phyloP scores from a whole-genome alignment of 768 basidiomycete genomes.

The Kwoniella sp. region DNA sequence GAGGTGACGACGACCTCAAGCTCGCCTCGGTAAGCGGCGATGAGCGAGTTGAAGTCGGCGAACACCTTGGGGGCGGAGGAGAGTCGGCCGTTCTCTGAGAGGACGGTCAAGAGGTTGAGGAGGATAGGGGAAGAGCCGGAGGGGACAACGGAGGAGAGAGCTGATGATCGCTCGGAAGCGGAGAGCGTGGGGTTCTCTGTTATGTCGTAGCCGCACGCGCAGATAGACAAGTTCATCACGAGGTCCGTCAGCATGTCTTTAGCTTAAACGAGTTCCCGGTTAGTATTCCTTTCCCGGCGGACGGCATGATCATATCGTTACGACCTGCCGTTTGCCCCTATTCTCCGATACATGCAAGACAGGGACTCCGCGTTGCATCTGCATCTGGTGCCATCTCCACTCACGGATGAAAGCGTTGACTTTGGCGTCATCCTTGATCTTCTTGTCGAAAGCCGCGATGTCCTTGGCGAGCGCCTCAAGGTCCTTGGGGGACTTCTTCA shows the following conservation, averaged over 20 bases:
- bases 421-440: conserved; percentile 69
- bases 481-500: conserved; percentile 76
- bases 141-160: conserved; percentile 69
- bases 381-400: conserved; percentile 16
- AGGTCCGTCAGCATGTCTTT: too few relatives aligned
- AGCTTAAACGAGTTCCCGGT: too few relatives aligned
- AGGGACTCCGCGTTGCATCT: too few relatives aligned
- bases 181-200: conserved; percentile 85
- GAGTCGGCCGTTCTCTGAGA: conserved; percentile 91
- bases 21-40: conserved; percentile 87
- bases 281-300: too few relatives aligned
- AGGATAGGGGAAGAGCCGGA: conserved; percentile 65
- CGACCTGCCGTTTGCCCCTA: too few relatives aligned
- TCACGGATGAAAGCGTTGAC: conserved; percentile 68
- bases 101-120: conserved; percentile 84
- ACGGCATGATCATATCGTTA: too few relatives aligned
- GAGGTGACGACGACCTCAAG: conserved; percentile 89
- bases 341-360: too few relatives aligned
- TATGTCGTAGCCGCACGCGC: too few relatives aligned
- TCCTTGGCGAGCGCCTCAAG: conserved; percentile 86
- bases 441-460: conserved; percentile 69
- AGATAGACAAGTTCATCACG: too few relatives aligned
- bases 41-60: conserved; percentile 85
- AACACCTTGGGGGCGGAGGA: conserved; percentile 82
- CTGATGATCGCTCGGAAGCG: conserved; percentile 69